These are phyloP conservation scores for Entonaema liquescens DNA, from an alignment of 495 filamentous ascomycete genomes.

Conservation along the genomic window DNA sequence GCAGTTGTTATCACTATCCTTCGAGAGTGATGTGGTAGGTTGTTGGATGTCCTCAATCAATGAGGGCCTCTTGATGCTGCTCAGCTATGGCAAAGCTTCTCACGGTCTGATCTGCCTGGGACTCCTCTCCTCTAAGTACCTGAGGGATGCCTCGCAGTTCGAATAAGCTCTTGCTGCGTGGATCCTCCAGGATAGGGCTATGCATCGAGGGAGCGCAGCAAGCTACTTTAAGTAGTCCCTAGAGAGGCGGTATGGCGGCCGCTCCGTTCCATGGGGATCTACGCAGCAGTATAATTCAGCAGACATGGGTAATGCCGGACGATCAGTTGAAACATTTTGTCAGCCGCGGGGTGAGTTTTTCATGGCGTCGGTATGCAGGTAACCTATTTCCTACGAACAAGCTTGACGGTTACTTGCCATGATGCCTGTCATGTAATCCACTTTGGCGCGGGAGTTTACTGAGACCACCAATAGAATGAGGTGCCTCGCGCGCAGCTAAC, in stretches of 20 bases:
- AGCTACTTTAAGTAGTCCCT: slow-evolving; percentile 13
- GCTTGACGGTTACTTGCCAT: slow-evolving; percentile 3
- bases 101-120: slow-evolving; percentile 1
- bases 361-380: slow-evolving; percentile 9
- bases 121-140: slow-evolving; percentile 15
- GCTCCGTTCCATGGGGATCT: slow-evolving; percentile 22
- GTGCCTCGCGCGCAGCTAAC: slow-evolving; percentile 29
- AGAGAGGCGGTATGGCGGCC: neutral
- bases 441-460: neutral
- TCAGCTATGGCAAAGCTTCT: neutral
- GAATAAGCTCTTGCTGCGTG: slow-evolving; percentile 5
- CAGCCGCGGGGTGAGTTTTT: slow-evolving; percentile 8
- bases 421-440: slow-evolving; percentile 9
- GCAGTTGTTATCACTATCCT: neutral
- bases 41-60: neutral
- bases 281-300: slow-evolving; percentile 6
- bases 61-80: neutral
- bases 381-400: neutral
- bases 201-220: slow-evolving; percentile 15
- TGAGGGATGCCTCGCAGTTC: neutral
- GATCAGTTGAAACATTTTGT: slow-evolving; percentile 35
- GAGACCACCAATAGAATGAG: slow-evolving; percentile 15
- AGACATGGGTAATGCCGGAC: slow-evolving; percentile 17
- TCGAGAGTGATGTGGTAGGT: neutral
- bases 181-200: slow-evolving; percentile 22